Evolutionary conservation across 2,329 filamentous ascomycete species (phyloP).

Genomic region (Lachnellula arida): DNA sequence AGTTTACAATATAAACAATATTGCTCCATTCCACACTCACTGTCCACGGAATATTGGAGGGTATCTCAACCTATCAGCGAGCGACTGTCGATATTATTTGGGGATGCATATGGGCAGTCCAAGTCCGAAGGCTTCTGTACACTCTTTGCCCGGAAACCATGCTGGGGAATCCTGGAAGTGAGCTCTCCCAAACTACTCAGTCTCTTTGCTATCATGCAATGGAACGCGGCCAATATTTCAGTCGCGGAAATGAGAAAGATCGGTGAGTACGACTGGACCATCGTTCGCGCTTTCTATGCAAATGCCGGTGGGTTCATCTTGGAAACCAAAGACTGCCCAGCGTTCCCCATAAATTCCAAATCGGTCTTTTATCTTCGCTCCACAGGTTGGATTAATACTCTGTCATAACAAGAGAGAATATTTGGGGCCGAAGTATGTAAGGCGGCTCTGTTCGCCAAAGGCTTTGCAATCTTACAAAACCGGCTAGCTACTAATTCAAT

Average conservation of each 20-base stretch:
- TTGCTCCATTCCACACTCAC: no score
- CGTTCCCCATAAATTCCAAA: conserved; percentile 12
- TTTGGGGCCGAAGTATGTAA: conserved; percentile 11
- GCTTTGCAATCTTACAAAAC: conserved; percentile 1
- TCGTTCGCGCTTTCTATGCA: conserved; percentile 7
- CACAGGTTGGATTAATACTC: conserved; percentile 1
- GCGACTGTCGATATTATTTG: conserved; percentile 8
- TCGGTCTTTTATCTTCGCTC: conserved; percentile 10
- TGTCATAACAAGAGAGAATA: conserved; percentile 1
- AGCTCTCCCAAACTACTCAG: conserved; percentile 2
- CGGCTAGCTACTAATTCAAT: conserved; percentile 4
- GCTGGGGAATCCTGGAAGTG: conserved; percentile 1
- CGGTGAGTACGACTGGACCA: not conserved
- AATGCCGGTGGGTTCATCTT: conserved; percentile 2
- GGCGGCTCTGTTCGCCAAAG: conserved; percentile 8
- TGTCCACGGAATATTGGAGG: not conserved
- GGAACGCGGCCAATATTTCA: conserved; percentile 4
- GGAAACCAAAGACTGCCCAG: conserved; percentile 4
- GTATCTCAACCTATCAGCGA: conserved; percentile 2
- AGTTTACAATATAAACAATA: no score
- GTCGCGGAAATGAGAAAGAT: conserved; percentile 1
- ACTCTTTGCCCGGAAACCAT: not conserved
- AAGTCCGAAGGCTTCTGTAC: not conserved
- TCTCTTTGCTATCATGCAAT: conserved; percentile 6
- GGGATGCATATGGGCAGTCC: conserved; percentile 4